These are phyloP conservation scores for Escovopsis sp. DNA, from an alignment of 2,329 filamentous ascomycete species.

Conservation along the genomic window DNA sequence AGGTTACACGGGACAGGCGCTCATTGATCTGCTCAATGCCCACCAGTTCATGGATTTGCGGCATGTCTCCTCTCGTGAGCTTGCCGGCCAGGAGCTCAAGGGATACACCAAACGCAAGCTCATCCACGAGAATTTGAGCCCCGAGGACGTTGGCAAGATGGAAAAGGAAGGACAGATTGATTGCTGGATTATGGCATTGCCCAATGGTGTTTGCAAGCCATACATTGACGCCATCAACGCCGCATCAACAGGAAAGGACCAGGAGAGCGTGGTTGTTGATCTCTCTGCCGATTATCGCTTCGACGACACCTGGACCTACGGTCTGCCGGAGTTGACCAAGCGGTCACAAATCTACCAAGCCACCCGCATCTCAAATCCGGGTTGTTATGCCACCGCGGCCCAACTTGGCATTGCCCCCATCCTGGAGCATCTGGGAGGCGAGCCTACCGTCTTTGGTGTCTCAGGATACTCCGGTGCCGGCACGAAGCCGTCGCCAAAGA, in stretches of 20 bases:
- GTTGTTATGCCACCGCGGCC: constrained; percentile 88
- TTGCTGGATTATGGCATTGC: constrained; percentile 95
- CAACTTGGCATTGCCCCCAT: constrained; percentile 81
- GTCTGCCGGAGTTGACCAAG: constrained; percentile 71
- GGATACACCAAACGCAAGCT: constrained; percentile 87
- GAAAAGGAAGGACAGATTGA: constrained; percentile 75
- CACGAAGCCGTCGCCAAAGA: constrained; percentile 88
- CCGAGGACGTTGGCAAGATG: constrained; percentile 77
- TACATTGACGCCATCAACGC: constrained; percentile 80
- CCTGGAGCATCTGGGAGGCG: constrained; percentile 58
- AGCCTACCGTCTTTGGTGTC: constrained; percentile 77
- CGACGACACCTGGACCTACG: constrained; percentile 63
- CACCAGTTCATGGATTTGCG: constrained; percentile 84
- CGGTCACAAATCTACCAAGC: constrained; percentile 63
- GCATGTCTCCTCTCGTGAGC: constrained; percentile 86
- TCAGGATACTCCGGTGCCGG: constrained; percentile 91
- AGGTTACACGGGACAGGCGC: constrained; percentile 84
- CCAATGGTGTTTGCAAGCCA: constrained; percentile 87
- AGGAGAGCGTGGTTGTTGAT: constrained; percentile 70
- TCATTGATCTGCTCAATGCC: constrained; percentile 73
- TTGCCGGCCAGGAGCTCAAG: constrained; percentile 72
- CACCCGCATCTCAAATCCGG: constrained; percentile 78
- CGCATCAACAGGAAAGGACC: constrained; percentile 36
- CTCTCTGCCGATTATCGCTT: constrained; percentile 96
- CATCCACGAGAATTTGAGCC: constrained; percentile 76